A percentile compares a stretch with the other conserved stretches of the same genome.
These are phyloP conservation scores for Rhinocladiella mackenziei DNA, from an alignment of 2,329 filamentous ascomycete species.

Conservation along the genomic window DNA sequence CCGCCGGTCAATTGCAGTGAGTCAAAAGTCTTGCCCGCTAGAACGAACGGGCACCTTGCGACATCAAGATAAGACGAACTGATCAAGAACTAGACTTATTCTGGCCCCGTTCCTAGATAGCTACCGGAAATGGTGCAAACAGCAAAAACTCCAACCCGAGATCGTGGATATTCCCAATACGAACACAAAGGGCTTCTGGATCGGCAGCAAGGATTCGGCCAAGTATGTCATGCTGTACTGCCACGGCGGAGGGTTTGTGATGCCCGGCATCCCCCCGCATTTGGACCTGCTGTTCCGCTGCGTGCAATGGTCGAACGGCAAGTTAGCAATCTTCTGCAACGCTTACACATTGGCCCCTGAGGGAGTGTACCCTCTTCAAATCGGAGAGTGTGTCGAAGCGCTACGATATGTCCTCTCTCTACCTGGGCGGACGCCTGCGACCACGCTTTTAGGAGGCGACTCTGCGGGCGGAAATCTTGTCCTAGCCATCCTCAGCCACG, in stretches of 20 bases:
- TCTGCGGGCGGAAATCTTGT: conserved; percentile 43
- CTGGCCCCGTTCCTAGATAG: conserved; percentile 8
- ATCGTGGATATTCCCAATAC: conserved; percentile 20
- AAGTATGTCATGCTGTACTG: conserved; percentile 19
- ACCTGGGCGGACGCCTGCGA: conserved; percentile 32
- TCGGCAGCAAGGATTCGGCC: conserved; percentile 17
- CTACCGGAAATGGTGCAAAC: conserved; percentile 15
- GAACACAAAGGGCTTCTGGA: conserved; percentile 19
- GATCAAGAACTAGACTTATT: conserved; percentile 3
- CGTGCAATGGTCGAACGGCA: conserved; percentile 37
- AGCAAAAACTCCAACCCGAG: conserved; percentile 7
- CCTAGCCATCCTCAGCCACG: conserved; percentile 25
- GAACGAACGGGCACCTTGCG: too few relatives aligned
- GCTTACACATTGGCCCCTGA: conserved; percentile 54
- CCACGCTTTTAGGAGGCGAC: conserved; percentile 41
- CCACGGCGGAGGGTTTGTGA: conserved; percentile 23
- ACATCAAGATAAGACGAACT: not conserved
- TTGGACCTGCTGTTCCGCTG: conserved; percentile 13
- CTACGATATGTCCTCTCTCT: conserved; percentile 38
- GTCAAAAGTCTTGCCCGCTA: too few relatives aligned
- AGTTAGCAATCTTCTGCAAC: conserved; percentile 49
- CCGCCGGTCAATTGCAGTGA: conserved; percentile 18
- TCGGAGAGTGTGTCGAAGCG: conserved; percentile 40
- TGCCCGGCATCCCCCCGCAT: conserved; percentile 15
- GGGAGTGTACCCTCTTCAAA: conserved; percentile 41